These are phyloP conservation scores for Echites panduratus DNA, from an alignment of 257 asterid species.

Conservation along the genomic window DNA sequence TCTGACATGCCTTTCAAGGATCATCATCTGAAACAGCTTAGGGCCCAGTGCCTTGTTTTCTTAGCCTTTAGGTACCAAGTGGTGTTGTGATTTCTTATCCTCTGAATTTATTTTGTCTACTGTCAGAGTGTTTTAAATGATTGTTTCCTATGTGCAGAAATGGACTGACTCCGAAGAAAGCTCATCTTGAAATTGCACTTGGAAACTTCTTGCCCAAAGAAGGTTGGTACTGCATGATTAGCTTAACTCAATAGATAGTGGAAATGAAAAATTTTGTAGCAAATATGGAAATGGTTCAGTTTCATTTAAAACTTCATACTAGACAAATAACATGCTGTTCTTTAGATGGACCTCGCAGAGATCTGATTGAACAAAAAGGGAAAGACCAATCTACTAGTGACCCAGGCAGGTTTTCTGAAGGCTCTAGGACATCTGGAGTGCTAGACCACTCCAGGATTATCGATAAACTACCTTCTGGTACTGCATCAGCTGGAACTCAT, in stretches of 20 bases:
- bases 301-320: slow-evolving; percentile 7
- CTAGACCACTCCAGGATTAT: slow-evolving; percentile 40
- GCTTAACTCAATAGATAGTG: too few relatives aligned
- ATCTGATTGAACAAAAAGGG: slow-evolving; percentile 66
- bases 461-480: slow-evolving; percentile 28
- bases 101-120: slow-evolving; percentile 6
- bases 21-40: slow-evolving; percentile 92
- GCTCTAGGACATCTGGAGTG: slow-evolving; percentile 44
- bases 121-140: background rate
- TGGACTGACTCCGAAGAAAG: slow-evolving; percentile 86
- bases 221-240: slow-evolving; percentile 49
- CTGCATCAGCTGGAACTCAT: slow-evolving; percentile 21
- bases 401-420: slow-evolving; percentile 44
- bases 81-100: background rate
- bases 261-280: too few relatives aligned
- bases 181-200: slow-evolving; percentile 97
- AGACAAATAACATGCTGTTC: slow-evolving; percentile 20
- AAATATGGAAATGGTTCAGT: too few relatives aligned
- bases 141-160: slow-evolving; percentile 48
- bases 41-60: slow-evolving; percentile 99
- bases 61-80: slow-evolving; percentile 76
- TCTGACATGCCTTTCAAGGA: slow-evolving; percentile 77
- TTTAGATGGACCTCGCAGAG: slow-evolving; percentile 74
- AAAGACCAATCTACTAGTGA: slow-evolving; percentile 65
- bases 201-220: slow-evolving; percentile 73